Percentiles rank a stretch among this genome's conserved stretches.
Conservation (phyloP, 768 basidiomycete genomes). For the Leccinellum rugosiceps region DNA sequence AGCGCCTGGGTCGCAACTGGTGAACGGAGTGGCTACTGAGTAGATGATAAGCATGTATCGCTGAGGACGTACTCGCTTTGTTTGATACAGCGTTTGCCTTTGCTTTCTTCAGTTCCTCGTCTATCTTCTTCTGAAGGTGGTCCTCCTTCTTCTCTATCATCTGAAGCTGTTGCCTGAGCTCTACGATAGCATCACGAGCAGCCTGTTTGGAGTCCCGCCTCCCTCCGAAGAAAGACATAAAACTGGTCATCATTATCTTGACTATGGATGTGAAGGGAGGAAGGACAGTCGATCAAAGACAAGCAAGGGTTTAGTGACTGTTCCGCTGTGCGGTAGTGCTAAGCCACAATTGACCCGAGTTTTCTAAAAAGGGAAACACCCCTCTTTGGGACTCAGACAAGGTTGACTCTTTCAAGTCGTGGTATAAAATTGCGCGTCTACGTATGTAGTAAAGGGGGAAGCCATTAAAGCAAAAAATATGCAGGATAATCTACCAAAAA, state of each 20-base stretch:
- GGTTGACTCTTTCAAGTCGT: constrained; percentile 14
- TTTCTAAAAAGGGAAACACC: constrained; percentile 27
- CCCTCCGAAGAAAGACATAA: constrained; percentile 89
- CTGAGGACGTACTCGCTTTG: constrained; percentile 68
- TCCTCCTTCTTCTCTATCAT: constrained; percentile 99
- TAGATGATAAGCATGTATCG: neutral
- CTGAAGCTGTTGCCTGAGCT: constrained; percentile 87
- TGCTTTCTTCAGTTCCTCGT: constrained; percentile 90
- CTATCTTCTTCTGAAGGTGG: constrained; percentile 92
- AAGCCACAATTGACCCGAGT: constrained; percentile 13
- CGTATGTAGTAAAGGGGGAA: constrained; percentile 22
- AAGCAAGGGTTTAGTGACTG: constrained; percentile 2
- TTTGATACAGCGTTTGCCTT: constrained; percentile 90
- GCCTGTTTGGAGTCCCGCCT: constrained; percentile 79
- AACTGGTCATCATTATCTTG: constrained; percentile 60
- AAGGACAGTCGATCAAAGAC: neutral
- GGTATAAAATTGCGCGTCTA: constrained; percentile 29
- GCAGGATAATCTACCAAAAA: constrained; percentile 26
- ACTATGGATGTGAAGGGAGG: neutral
- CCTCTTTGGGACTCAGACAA: constrained; percentile 9
- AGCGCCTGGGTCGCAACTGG: constrained; percentile 86
- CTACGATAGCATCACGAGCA: constrained; percentile 90
- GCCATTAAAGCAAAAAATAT: constrained; percentile 23
- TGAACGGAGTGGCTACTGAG: constrained; percentile 10
- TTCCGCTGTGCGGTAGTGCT: constrained; percentile 11